phyloP scores from a whole-genome alignment of 2,329 filamentous ascomycete genomes.

The Cytospora schulzeri region DNA sequence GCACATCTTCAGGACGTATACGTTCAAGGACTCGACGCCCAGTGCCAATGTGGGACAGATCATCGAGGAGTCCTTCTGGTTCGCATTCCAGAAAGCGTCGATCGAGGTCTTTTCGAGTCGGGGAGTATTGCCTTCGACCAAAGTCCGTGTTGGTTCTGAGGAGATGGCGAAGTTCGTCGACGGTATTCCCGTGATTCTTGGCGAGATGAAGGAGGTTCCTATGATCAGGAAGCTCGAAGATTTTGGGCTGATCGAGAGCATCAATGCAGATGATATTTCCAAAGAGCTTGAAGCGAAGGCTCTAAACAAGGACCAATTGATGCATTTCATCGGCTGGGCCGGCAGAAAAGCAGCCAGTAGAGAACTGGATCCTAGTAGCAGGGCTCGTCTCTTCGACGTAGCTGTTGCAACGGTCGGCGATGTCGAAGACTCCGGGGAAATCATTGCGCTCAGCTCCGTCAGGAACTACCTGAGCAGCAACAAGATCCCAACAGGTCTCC shows the following conservation, averaged over 20 bases:
- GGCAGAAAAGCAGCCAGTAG: slow-evolving; percentile 70
- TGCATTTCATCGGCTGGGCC: slow-evolving; percentile 84
- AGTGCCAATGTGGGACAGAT: slow-evolving; percentile 80
- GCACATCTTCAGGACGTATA: slow-evolving; percentile 85
- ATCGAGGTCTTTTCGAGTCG: slow-evolving; percentile 88
- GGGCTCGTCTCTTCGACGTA: slow-evolving; percentile 73
- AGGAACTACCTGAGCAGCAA: slow-evolving; percentile 73
- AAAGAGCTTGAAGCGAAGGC: slow-evolving; percentile 81
- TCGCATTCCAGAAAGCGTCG: slow-evolving; percentile 75
- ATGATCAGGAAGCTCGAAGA: slow-evolving; percentile 82
- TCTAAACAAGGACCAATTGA: slow-evolving; percentile 74
- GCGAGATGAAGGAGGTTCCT: slow-evolving; percentile 69
- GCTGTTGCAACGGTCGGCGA: slow-evolving; percentile 72
- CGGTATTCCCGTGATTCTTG: slow-evolving; percentile 82
- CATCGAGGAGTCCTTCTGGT: slow-evolving; percentile 97
- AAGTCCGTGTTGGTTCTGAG: slow-evolving; percentile 75
- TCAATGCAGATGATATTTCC: slow-evolving; percentile 85
- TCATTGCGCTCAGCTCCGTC: slow-evolving; percentile 78
- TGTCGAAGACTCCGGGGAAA: slow-evolving; percentile 62
- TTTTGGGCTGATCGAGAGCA: slow-evolving; percentile 82
- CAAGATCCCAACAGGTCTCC: slow-evolving; percentile 79
- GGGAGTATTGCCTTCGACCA: slow-evolving; percentile 81
- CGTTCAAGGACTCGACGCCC: slow-evolving; percentile 87
- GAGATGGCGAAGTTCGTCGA: slow-evolving; percentile 74
- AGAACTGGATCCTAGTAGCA: slow-evolving; percentile 70